Conservation (phyloP, 208 protist genomes). For the Crithidia fasciculata region DNA sequence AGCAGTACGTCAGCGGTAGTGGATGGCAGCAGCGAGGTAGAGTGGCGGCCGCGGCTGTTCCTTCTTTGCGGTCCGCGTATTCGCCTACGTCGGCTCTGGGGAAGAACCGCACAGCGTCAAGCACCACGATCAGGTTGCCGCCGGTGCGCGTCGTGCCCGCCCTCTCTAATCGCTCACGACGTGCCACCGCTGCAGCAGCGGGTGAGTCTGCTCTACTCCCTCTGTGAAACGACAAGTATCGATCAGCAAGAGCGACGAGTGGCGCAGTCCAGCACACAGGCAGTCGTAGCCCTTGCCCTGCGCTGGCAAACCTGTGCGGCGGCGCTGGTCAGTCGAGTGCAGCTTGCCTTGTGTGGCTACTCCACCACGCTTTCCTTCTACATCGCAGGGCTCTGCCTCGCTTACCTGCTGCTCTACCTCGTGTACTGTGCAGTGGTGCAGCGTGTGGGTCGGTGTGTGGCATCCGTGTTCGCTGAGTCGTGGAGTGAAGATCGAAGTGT, state of each 20-base stretch:
- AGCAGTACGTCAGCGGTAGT: neutral
- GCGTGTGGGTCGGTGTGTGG: neutral
- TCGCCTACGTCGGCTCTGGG: neutral
- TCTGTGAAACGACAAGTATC: slow-evolving; percentile 46
- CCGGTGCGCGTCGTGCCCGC: slow-evolving; percentile 4
- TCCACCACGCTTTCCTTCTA: slow-evolving; percentile 60
- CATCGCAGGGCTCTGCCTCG: slow-evolving; percentile 16
- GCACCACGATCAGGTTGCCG: neutral
- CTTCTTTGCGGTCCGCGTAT: slow-evolving; percentile 14
- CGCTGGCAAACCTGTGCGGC: slow-evolving; percentile 44
- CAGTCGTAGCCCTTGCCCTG: slow-evolving; percentile 52
- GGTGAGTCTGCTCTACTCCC: slow-evolving; percentile 48
- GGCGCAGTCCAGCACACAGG: slow-evolving; percentile 42
- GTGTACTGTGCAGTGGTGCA: slow-evolving; percentile 21
- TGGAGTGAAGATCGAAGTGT: neutral
- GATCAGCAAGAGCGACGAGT: slow-evolving; percentile 46
- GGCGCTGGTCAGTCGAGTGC: slow-evolving; percentile 45
- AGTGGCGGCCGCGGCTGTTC: slow-evolving; percentile 11
- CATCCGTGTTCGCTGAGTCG: neutral
- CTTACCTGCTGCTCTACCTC: slow-evolving; percentile 27
- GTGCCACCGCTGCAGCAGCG: slow-evolving; percentile 31
- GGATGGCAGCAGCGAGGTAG: neutral
- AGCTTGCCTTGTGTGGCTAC: slow-evolving; percentile 48
- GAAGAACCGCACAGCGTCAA: no score
- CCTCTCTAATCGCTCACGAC: neutral